Evolutionary conservation across 2,329 filamentous ascomycete genomes (phyloP).

Genomic region (Sporothrix protearum): DNA sequence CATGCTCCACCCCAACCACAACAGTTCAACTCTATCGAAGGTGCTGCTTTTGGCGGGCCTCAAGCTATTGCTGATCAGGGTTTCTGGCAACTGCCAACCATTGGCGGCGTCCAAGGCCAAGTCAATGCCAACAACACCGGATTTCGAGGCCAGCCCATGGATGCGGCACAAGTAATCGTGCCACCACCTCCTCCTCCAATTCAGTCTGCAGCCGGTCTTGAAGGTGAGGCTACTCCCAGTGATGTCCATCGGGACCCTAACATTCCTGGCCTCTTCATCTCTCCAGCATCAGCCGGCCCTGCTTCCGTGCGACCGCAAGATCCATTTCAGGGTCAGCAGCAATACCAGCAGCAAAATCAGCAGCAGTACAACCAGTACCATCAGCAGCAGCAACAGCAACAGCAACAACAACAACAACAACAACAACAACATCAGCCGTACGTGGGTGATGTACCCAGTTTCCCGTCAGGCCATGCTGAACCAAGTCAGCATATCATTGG

Average conservation of each 20-base stretch:
- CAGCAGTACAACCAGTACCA: background rate
- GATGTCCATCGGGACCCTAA: background rate
- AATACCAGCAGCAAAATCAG: background rate
- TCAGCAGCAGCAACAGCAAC: background rate
- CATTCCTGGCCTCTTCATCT: slow-evolving; percentile 12
- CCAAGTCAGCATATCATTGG: background rate
- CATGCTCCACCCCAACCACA: background rate
- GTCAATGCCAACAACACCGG: background rate
- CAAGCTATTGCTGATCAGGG: background rate
- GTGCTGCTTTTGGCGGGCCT: background rate
- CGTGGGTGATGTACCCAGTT: background rate
- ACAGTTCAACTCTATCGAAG: background rate
- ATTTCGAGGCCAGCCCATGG: background rate
- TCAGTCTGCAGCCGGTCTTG: background rate
- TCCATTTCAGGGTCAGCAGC: background rate
- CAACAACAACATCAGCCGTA: background rate
- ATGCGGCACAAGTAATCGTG: background rate
- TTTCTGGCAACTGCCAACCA: background rate
- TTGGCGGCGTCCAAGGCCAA: background rate
- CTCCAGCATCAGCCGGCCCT: slow-evolving; percentile 7
- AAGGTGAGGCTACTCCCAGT: background rate
- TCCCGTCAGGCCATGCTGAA: background rate
- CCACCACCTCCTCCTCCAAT: slow-evolving; percentile 8
- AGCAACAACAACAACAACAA: background rate
- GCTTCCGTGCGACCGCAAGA: background rate